Evolutionary conservation across 106 monocot species (phyloP).

Genomic region (Platanthera zijinensis): DNA sequence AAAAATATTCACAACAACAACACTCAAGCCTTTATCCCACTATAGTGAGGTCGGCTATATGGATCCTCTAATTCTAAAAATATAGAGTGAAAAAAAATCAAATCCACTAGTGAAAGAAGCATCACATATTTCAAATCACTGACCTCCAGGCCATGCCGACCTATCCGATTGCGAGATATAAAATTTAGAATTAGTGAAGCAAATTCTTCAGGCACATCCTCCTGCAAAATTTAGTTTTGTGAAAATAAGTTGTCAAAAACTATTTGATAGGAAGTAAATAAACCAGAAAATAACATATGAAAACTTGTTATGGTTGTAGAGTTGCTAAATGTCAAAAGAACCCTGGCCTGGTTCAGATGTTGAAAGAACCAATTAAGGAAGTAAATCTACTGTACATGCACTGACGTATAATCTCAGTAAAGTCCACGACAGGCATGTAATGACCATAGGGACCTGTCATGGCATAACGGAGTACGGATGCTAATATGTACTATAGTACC

Average conservation of each 20-base stretch:
- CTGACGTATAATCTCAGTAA: background rate
- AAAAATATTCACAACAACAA: too few relatives aligned
- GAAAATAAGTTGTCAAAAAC: background rate
- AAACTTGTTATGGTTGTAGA: background rate
- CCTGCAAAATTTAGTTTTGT: conserved; percentile 38
- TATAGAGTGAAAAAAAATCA: background rate
- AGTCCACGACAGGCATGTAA: background rate
- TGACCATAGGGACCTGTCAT: background rate
- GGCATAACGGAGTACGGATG: background rate
- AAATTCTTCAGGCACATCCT: conserved; percentile 97
- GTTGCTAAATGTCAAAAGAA: conserved; percentile 1
- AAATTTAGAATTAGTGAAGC: conserved; percentile 70
- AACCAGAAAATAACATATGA: background rate
- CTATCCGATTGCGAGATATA: conserved; percentile 82
- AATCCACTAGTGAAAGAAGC: background rate
- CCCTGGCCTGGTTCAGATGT: background rate
- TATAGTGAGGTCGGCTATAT: too few relatives aligned
- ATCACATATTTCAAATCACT: conserved; percentile 3
- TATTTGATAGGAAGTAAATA: background rate
- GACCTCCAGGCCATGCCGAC: conserved; percentile 87
- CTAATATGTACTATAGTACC: background rate
- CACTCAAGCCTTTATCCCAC: too few relatives aligned
- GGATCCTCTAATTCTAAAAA: too few relatives aligned
- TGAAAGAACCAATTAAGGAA: background rate
- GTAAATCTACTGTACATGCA: background rate